A percentile compares a stretch with the other conserved stretches of the same genome.
Conservation (phyloP, 805 yeast genomes). For the Myxozyma vanderwaltii region DNA sequence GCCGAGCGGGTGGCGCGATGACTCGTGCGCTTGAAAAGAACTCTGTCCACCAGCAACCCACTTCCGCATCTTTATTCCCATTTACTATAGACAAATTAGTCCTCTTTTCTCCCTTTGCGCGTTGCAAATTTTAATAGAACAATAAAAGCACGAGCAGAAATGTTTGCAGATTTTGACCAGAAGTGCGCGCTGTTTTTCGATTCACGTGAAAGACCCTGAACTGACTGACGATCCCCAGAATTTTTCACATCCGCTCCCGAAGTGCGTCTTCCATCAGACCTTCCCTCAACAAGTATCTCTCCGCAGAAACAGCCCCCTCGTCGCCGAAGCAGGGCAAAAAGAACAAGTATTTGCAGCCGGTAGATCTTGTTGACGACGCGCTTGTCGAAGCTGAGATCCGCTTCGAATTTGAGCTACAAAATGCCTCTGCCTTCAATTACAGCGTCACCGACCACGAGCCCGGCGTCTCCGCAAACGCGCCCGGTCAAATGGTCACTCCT, state of each 20-base stretch:
- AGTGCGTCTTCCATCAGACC: not conserved
- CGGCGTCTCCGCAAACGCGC: not conserved
- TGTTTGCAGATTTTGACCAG: no score
- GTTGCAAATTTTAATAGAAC: no score
- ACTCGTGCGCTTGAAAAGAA: no score
- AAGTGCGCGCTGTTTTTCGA: no score
- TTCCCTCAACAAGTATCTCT: slow-evolving; percentile 13
- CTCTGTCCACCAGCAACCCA: no score
- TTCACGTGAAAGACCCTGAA: no score
- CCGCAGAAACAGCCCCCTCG: not conserved
- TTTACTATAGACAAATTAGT: no score
- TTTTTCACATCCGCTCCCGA: slow-evolving; percentile 2
- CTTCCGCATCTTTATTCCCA: no score
- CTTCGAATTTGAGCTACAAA: slow-evolving; percentile 12
- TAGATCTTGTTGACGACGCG: slow-evolving; percentile 16
- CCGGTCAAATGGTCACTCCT: slow-evolving; percentile 19
- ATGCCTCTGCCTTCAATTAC: slow-evolving; percentile 13
- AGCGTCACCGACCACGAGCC: slow-evolving; percentile 1
- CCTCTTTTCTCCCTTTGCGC: no score
- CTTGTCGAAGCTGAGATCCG: slow-evolving; percentile 3
- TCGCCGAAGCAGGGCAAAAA: not conserved
- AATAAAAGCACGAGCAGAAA: no score
- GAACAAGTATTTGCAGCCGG: slow-evolving; percentile 15
- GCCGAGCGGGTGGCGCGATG: no score
- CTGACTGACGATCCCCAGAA: not conserved